phyloP scores from a whole-genome alignment of 2,329 filamentous ascomycete genomes.

The Nigrospora sphaerica region DNA sequence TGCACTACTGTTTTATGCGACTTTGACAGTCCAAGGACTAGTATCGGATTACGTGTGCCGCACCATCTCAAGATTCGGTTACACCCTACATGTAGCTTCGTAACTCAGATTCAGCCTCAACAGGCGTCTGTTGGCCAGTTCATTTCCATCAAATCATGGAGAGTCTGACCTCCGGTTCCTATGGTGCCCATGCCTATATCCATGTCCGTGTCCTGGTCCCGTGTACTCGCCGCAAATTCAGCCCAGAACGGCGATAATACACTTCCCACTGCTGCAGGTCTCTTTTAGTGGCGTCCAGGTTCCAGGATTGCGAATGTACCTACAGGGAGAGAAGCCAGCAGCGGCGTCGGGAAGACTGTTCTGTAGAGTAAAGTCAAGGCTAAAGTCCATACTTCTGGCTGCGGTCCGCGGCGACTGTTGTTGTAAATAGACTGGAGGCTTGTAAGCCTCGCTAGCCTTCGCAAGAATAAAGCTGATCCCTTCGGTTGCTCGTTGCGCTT shows the following conservation, averaged over 20 bases:
- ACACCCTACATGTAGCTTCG: too few species aligned
- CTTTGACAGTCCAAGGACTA: too few species aligned
- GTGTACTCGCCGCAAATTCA: not conserved
- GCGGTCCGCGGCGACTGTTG: too few species aligned
- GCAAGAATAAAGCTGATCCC: not conserved
- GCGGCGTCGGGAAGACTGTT: not conserved
- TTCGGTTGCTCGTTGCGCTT: not conserved
- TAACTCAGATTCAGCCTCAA: not conserved
- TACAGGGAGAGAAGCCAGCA: not conserved
- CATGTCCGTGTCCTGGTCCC: not conserved
- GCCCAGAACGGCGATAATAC: not conserved
- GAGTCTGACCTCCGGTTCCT: not conserved
- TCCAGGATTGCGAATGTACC: not conserved
- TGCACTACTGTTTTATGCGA: too few species aligned
- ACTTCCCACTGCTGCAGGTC: not conserved
- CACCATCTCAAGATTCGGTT: too few species aligned
- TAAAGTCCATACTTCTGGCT: not conserved
- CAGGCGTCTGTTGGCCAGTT: not conserved
- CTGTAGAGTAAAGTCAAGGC: not conserved
- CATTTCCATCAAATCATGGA: not conserved
- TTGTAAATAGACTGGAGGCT: not conserved
- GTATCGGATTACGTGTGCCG: too few species aligned
- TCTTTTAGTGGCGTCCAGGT: not conserved
- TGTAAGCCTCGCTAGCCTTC: not conserved
- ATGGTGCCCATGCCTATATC: not conserved